Evolutionary conservation across 352 stramenopile genomes (phyloP), one percentile per base, ranked within the genome.

Genomic region (Phytopythium montanum): DNA sequence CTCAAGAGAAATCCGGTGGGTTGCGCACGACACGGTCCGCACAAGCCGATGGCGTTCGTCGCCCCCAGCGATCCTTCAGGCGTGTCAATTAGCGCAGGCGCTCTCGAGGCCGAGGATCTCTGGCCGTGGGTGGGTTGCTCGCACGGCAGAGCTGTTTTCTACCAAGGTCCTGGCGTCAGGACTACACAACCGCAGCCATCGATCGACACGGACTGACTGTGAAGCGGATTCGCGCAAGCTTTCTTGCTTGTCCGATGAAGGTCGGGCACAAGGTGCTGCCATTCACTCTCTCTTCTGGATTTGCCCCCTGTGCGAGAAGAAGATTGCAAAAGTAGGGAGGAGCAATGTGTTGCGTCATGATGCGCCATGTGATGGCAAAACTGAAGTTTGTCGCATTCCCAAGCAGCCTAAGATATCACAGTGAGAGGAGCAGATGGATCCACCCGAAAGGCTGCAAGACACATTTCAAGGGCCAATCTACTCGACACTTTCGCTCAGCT

Each of bases 351-450:
- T 14, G 21, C 21, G 21, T 29, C n/a, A 48, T 13, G 41, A 48
- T 48, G 41, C 41, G 19, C n/a, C 41, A 26, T n/a, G 42, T 21
- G 42, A 49, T 49, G 42, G 42, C 16, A 25, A 49, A 49, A 49
- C 21, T 49, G 42, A 49, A 49, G 21, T 49, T 46, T 49, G 42
- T 49, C 42, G 10, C 42, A 49, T 18, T 23, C 41, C n/a, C 19
- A 29, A 48, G 21, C 41, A 48, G 21, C 21, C 42, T 19, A 49
- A 49, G 26, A 49, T 49, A 49, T 49, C 39, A 18, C 39, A 49
- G 26, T 5, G 10, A 49, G 21, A 29, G 36, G 36, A n/a, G 36
- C 36, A 16, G 36, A 38, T 6, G 33, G 33, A 3, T 38, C 14
- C 39, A 25, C 18, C 2, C 38, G 38, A 25, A 9, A 45, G 29